Base-by-base conservation (phyloP, 176 grass and related monocot genomes). In the Cenchrus americanus region DNA sequence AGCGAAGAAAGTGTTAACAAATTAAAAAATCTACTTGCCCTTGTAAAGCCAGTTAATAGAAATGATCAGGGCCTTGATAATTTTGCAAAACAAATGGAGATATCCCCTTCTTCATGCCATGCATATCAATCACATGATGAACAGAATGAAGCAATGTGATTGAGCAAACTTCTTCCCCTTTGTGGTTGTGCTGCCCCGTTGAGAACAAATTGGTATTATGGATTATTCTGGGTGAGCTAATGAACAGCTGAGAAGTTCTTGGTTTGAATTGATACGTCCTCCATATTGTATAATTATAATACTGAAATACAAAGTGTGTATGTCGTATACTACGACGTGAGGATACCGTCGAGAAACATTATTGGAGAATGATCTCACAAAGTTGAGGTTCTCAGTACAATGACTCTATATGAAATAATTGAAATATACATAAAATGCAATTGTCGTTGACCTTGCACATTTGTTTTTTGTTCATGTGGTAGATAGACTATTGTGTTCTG, bases 351-450 rank as follows among this genome's bases (percentile, higher is more conserved):
- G 24, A 9, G 1, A 21, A 57, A 27, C 27, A 80, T 84, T 68
- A 88, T 90, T 86, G 79, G 58, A 30, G 5, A 79, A 59, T 74
- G 76, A 89, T 84, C 52, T 87, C 51, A 59, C 69, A 40, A 77
- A 44, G 19, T 59, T 78, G 1, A 73, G 47, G 23, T 49, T 18
- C 22, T 30, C 37, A 14, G 37, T 9, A 49, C 32, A 79, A 21
- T 62, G 43, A 41, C 54, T 7, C 54, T 7, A 15, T 8, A 69
- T 84, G 62, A 85, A 85, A 71, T 76, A 18, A 8, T 14, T 71
- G 82, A 85, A 77, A 69, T 70, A 23, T 54, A 14, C 9, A 54
- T 5, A 9, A 79, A 40, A 60, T 61, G 23, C 52, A 74, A 71
- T 46, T 71, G 55, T 71, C 65, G 4, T 85, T 70, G 53, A 47